phyloP scores from a whole-genome alignment of 2,329 filamentous ascomycete genomes.

The Macrophomina pseudophaseolina region DNA sequence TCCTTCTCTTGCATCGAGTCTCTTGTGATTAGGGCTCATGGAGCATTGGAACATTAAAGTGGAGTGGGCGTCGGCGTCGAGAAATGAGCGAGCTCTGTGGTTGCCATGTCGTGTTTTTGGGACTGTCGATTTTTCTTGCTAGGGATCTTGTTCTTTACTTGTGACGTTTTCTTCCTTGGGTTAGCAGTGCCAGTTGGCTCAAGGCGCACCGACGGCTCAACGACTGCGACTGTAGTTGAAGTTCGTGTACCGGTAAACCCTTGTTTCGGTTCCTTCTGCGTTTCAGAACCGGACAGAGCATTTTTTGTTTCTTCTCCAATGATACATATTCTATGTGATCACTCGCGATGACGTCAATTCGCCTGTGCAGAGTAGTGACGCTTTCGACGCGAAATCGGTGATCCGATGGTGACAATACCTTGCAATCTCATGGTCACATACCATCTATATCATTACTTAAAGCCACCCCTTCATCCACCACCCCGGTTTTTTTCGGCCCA shows the following conservation, averaged over 20 bases:
- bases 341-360: not conserved
- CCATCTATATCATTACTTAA: not conserved
- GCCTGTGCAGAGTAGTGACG: not conserved
- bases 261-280: not conserved
- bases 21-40: constrained; percentile 6
- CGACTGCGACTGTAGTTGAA: not conserved
- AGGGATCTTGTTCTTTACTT: constrained; percentile 5
- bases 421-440: constrained; percentile 40
- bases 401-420: not conserved
- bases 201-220: constrained; percentile 2
- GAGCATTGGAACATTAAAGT: constrained; percentile 24
- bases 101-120: constrained; percentile 12
- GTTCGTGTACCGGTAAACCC: constrained; percentile 17
- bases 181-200: constrained; percentile 13
- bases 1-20: constrained; percentile 22
- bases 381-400: not conserved
- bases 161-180: constrained; percentile 15
- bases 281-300: constrained; percentile 9
- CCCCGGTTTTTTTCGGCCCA: not conserved
- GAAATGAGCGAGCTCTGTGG: constrained; percentile 10
- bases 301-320: constrained; percentile 4
- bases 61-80: constrained; percentile 25
- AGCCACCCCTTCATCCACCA: not conserved
- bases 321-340: constrained; percentile 22
- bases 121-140: not conserved